Percentiles rank a stretch among this genome's conserved stretches.
Conservation (phyloP, 768 basidiomycete genomes). For the Mycena indigotica region DNA sequence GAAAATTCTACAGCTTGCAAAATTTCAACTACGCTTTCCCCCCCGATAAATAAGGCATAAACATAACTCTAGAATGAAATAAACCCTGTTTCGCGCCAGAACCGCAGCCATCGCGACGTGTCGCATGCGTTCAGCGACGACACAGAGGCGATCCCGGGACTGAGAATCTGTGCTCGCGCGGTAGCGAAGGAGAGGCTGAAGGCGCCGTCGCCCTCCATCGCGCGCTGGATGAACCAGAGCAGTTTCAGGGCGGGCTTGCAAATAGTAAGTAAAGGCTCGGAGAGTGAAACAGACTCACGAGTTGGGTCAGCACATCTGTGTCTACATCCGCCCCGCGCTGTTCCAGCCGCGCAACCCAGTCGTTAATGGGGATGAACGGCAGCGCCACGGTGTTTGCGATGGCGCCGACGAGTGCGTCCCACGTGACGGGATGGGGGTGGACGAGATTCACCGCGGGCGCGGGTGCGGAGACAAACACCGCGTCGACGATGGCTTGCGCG, state of each 20-base stretch:
- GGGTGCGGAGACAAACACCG: background rate
- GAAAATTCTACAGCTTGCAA: no score
- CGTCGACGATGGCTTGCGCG: background rate
- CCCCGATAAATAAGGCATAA: no score
- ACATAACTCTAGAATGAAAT: background rate
- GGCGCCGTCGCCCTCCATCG: background rate
- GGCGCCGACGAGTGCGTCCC: background rate
- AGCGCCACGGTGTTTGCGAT: background rate
- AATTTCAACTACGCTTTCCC: no score
- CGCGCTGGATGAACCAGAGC: constrained; percentile 4
- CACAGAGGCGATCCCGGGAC: background rate
- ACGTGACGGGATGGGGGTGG: background rate
- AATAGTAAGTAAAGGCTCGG: no score
- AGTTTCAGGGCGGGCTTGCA: constrained; percentile 11
- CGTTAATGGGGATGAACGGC: constrained; percentile 1
- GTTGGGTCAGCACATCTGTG: background rate
- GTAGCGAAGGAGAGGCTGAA: constrained; percentile 2
- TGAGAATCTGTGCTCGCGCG: constrained; percentile 1
- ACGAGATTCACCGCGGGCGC: background rate
- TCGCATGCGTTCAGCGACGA: background rate
- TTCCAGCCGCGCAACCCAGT: constrained; percentile 7
- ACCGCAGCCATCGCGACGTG: constrained; percentile 4
- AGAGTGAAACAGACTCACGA: background rate
- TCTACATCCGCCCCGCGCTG: background rate
- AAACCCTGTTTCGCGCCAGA: background rate